phyloP scores from a whole-genome alignment of 2,329 filamentous ascomycete genomes.

The Pyricularia sp. region DNA sequence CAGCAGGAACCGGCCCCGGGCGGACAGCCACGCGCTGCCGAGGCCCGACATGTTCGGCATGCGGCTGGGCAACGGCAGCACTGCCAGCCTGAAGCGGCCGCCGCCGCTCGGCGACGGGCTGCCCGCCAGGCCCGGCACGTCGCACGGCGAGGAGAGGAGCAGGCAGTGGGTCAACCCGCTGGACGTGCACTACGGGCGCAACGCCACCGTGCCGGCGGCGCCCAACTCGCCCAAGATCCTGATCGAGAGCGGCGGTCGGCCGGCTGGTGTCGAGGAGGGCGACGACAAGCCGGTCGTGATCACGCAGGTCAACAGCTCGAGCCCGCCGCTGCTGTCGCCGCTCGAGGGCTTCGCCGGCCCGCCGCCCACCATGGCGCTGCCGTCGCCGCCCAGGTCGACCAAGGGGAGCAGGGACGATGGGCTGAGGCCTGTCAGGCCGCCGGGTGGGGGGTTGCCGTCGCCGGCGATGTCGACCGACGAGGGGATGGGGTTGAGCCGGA shows the following conservation, averaged over 20 bases:
- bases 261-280: slow-evolving; percentile 23
- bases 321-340: slow-evolving; percentile 19
- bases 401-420: slow-evolving; percentile 9
- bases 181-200: slow-evolving; percentile 32
- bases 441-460: slow-evolving; percentile 27
- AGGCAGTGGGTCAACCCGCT: slow-evolving; percentile 37
- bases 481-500: background rate
- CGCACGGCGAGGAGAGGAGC: slow-evolving; percentile 23
- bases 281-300: slow-evolving; percentile 25
- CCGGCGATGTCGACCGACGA: slow-evolving; percentile 24
- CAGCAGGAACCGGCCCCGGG: background rate
- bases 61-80: background rate
- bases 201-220: slow-evolving; percentile 15
- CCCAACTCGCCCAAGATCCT: slow-evolving; percentile 4
- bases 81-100: slow-evolving; percentile 8
- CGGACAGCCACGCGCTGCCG: background rate
- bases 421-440: background rate
- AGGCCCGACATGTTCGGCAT: background rate
- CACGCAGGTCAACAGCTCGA: slow-evolving; percentile 49
- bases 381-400: slow-evolving; percentile 26
- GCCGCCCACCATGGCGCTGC: slow-evolving; percentile 2
- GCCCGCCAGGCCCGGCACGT: slow-evolving; percentile 19
- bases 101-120: slow-evolving; percentile 20
- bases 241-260: slow-evolving; percentile 7
- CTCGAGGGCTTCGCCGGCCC: slow-evolving; percentile 2